Conservation (phyloP, 352 stramenopile species). For the Halophytophthora polymorphica region DNA sequence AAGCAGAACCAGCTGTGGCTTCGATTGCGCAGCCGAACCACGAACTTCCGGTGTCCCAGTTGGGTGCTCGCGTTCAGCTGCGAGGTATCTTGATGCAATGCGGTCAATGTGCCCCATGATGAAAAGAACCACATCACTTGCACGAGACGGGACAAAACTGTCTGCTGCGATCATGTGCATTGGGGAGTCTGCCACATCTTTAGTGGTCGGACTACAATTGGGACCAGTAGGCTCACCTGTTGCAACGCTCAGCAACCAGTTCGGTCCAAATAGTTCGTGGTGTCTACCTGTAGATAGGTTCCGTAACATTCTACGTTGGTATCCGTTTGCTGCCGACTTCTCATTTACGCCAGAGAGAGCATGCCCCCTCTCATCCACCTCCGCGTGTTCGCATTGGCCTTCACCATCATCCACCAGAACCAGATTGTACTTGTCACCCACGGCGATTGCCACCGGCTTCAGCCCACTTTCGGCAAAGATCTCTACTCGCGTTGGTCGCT, state of each 20-base stretch:
- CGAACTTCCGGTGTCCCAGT: conserved; percentile 1
- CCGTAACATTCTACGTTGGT: neutral
- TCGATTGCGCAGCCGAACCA: neutral
- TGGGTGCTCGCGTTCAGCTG: conserved; percentile 2
- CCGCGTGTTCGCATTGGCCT: conserved; percentile 5
- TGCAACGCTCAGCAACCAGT: conserved; percentile 18
- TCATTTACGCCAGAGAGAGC: neutral
- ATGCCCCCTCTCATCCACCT: neutral
- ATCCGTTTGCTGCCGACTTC: neutral
- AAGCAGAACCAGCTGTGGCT: conserved; percentile 10
- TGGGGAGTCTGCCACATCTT: neutral
- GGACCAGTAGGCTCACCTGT: neutral
- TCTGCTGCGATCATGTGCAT: conserved; percentile 8
- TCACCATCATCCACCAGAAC: conserved; percentile 56
- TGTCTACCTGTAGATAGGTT: conserved; percentile 4
- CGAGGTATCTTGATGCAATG: conserved; percentile 27
- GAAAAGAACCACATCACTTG: conserved; percentile 26
- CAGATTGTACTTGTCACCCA: conserved; percentile 87
- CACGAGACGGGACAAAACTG: conserved; percentile 47
- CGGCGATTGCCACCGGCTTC: conserved; percentile 68
- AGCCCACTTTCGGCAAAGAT: conserved; percentile 44
- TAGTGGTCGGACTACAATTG: neutral
- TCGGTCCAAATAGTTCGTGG: conserved; percentile 14
- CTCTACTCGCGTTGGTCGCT: conserved; percentile 57
- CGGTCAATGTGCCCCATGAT: conserved; percentile 48